These are phyloP conservation scores for Brassica balearica DNA, from an alignment of 441 rosid species.

Conservation along the genomic window DNA sequence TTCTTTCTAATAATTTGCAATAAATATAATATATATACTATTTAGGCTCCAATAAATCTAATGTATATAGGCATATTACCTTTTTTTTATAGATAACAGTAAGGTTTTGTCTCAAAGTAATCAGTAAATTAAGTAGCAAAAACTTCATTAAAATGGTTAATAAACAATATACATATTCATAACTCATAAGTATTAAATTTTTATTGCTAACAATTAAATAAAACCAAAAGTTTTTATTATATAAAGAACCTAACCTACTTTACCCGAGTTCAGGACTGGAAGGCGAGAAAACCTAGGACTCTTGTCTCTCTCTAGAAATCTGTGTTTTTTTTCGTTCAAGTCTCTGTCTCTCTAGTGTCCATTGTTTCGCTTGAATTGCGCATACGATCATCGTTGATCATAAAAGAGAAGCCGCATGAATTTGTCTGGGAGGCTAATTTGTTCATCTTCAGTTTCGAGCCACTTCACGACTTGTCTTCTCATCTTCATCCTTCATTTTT, in stretches of 20 bases:
- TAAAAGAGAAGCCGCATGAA: slow-evolving; percentile 66
- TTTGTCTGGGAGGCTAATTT: slow-evolving; percentile 38
- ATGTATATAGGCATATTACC: not conserved
- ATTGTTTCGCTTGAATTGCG: slow-evolving; percentile 17
- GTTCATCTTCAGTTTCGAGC: slow-evolving; percentile 55
- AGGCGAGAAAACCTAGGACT: slow-evolving; percentile 1
- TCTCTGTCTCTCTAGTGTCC: not conserved
- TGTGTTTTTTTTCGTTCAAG: not conserved
- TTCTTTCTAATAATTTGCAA: not conserved
- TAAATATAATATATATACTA: too few relatives aligned
- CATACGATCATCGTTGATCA: slow-evolving; percentile 30
- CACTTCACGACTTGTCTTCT: slow-evolving; percentile 76
- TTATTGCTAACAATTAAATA: too few relatives aligned
- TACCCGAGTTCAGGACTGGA: not conserved
- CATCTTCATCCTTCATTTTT: slow-evolving; percentile 73
- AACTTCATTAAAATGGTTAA: not conserved
- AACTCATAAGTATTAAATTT: too few relatives aligned
- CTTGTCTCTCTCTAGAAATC: not conserved
- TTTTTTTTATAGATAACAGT: not conserved
- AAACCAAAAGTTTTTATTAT: not conserved
- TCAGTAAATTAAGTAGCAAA: not conserved
- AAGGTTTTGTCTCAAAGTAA: not conserved
- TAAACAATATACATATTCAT: not conserved
- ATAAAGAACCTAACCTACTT: slow-evolving; percentile 5
- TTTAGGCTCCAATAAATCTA: not conserved